A percentile compares a stretch with the other conserved stretches of the same genome.
Conservation (phyloP, 2,329 filamentous ascomycete species). For the Diaporthe sp. region DNA sequence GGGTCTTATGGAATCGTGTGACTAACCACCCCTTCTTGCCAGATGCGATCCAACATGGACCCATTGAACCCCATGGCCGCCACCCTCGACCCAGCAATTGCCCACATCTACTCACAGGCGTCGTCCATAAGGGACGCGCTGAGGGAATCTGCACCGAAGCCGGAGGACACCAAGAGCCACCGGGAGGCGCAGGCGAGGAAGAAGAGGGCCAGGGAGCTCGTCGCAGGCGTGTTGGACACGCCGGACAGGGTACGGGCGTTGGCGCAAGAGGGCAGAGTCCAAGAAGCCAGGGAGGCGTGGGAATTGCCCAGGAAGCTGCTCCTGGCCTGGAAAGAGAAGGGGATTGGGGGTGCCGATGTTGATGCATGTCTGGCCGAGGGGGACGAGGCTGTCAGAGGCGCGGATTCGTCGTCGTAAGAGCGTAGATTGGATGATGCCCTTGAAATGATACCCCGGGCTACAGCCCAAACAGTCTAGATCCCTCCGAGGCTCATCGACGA, state of each 20-base stretch:
- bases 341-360: constrained; percentile 67
- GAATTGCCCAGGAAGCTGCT: constrained; percentile 65
- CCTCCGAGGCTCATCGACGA: not conserved
- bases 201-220: constrained; percentile 65
- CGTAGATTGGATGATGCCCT: constrained; percentile 19
- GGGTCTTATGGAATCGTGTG: not conserved
- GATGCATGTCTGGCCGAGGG: constrained; percentile 66
- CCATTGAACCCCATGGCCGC: constrained; percentile 80
- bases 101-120: constrained; percentile 77
- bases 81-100: constrained; percentile 79
- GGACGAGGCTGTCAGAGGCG: constrained; percentile 59
- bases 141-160: constrained; percentile 60
- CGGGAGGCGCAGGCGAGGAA: constrained; percentile 52
- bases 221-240: constrained; percentile 71
- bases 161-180: constrained; percentile 55
- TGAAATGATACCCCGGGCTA: constrained; percentile 29
- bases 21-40: constrained; percentile 10
- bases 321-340: constrained; percentile 65
- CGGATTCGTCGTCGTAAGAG: not conserved
- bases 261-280: constrained; percentile 68
- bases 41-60: constrained; percentile 87
- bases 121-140: constrained; percentile 66
- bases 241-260: constrained; percentile 71
- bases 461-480: constrained; percentile 2
- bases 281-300: constrained; percentile 72